Percentiles rank a stretch among this genome's conserved stretches.
Conservation (phyloP, 345 rosid genomes). For the Euphorbia lathyris region DNA sequence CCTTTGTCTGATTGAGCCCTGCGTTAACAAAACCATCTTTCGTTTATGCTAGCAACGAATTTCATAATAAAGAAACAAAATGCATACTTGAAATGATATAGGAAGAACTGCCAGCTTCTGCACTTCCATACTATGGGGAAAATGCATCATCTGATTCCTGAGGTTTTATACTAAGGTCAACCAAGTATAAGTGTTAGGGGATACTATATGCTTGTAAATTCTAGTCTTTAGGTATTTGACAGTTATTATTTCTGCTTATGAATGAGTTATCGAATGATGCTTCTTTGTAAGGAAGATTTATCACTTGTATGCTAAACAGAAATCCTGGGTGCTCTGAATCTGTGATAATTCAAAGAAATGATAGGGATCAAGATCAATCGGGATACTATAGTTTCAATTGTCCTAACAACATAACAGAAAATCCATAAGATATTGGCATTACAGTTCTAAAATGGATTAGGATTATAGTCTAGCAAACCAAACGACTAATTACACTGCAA, state of each 20-base stretch:
- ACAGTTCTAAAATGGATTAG: too few relatives aligned
- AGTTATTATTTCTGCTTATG: neutral
- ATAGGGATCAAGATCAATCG: too few relatives aligned
- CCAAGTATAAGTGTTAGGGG: neutral
- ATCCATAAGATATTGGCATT: too few relatives aligned
- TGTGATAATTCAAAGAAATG: too few relatives aligned
- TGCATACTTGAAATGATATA: slow-evolving; percentile 53
- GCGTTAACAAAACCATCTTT: slow-evolving; percentile 4
- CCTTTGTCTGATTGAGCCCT: neutral
- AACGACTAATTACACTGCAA: too few relatives aligned
- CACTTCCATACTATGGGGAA: slow-evolving; percentile 61
- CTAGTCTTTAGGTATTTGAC: neutral
- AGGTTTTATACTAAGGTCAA: slow-evolving; percentile 22
- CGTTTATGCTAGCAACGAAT: too few relatives aligned
- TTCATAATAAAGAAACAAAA: slow-evolving; percentile 4
- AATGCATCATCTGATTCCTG: slow-evolving; percentile 41
- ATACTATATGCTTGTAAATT: neutral
- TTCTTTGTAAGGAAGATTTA: neutral
- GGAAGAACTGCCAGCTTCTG: slow-evolving; percentile 65
- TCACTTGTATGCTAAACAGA: too few relatives aligned
- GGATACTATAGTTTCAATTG: too few relatives aligned
- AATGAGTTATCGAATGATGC: neutral
- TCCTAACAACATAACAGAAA: too few relatives aligned
- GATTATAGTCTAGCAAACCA: too few relatives aligned
- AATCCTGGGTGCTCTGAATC: too few relatives aligned